phyloP scores from a whole-genome alignment of 2,329 filamentous ascomycete genomes.

The Ophiognomonia clavigignenti-juglandacearum region DNA sequence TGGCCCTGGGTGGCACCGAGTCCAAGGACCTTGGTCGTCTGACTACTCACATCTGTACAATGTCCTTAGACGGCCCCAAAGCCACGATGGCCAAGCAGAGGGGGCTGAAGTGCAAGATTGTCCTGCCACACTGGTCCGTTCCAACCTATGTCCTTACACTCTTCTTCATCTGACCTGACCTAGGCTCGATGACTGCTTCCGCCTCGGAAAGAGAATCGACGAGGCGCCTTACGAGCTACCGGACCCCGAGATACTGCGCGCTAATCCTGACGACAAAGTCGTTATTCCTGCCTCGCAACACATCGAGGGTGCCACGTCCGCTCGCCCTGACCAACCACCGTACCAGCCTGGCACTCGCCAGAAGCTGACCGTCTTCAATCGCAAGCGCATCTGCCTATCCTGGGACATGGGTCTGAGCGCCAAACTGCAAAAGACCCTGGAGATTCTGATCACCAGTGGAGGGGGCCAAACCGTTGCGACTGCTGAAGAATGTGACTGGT shows the following conservation, averaged over 20 bases:
- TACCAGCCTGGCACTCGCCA: slow-evolving; percentile 31
- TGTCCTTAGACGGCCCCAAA: slow-evolving; percentile 70
- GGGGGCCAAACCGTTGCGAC: slow-evolving; percentile 64
- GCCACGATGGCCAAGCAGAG: slow-evolving; percentile 59
- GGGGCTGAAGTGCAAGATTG: slow-evolving; percentile 69
- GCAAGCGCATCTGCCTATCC: slow-evolving; percentile 73
- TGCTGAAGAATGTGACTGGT: slow-evolving; percentile 71
- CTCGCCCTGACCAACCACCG: slow-evolving; percentile 36
- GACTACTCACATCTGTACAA: slow-evolving; percentile 85
- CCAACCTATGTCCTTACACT: not conserved
- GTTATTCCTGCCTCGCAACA: slow-evolving; percentile 53
- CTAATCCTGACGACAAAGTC: slow-evolving; percentile 49
- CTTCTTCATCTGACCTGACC: not conserved
- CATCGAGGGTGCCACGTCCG: slow-evolving; percentile 61
- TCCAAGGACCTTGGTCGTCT: slow-evolving; percentile 64
- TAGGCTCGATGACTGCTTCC: slow-evolving; percentile 96
- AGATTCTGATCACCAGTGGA: slow-evolving; percentile 64
- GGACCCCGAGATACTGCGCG: slow-evolving; percentile 74
- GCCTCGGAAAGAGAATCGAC: slow-evolving; percentile 84
- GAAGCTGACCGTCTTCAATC: slow-evolving; percentile 69
- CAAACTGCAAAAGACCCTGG: slow-evolving; percentile 62
- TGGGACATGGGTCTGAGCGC: slow-evolving; percentile 66
- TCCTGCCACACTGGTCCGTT: slow-evolving; percentile 83
- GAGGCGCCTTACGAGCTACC: slow-evolving; percentile 83
- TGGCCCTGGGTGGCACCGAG: slow-evolving; percentile 85